A percentile compares a stretch with the other conserved stretches of the same genome.
Conservation (phyloP, 306 rosid species). For the Luffa acutangula region DNA sequence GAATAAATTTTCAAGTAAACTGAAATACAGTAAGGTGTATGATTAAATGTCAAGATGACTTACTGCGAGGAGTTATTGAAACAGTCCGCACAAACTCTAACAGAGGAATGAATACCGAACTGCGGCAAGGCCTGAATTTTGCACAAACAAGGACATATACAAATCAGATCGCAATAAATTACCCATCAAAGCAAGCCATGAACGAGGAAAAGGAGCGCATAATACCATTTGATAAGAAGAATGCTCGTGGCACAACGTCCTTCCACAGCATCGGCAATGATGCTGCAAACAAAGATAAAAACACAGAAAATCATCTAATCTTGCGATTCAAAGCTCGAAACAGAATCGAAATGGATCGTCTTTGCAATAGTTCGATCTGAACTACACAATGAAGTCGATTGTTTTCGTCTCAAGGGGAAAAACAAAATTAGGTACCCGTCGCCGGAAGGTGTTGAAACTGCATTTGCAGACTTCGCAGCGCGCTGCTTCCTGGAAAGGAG, state of each 20-base stretch:
- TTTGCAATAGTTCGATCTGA: not conserved
- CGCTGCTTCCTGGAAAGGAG: conserved; percentile 79
- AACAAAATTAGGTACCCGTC: conserved; percentile 46
- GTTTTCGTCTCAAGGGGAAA: too few relatives aligned
- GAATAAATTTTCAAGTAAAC: not conserved
- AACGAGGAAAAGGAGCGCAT: not conserved
- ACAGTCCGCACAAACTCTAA: conserved; percentile 86
- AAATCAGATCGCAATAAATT: not conserved
- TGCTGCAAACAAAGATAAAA: conserved; percentile 44
- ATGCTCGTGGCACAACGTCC: conserved; percentile 86
- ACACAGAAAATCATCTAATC: not conserved
- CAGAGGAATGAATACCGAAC: conserved; percentile 62
- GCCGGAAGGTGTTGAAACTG: conserved; percentile 87
- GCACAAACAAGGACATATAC: not conserved
- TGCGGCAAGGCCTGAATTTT: conserved; percentile 70
- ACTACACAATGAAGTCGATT: not conserved
- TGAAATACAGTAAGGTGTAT: not conserved
- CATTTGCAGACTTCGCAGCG: conserved; percentile 95
- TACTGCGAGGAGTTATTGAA: conserved; percentile 60
- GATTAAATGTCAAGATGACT: conserved; percentile 1
- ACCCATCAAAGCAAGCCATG: not conserved
- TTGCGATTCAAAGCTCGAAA: not conserved
- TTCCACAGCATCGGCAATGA: conserved; percentile 92
- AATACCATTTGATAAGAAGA: conserved; percentile 73
- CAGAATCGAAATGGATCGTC: not conserved